These are phyloP conservation scores for Phytophthora nicotianae DNA, from an alignment of 352 stramenopile species.

Conservation along the genomic window DNA sequence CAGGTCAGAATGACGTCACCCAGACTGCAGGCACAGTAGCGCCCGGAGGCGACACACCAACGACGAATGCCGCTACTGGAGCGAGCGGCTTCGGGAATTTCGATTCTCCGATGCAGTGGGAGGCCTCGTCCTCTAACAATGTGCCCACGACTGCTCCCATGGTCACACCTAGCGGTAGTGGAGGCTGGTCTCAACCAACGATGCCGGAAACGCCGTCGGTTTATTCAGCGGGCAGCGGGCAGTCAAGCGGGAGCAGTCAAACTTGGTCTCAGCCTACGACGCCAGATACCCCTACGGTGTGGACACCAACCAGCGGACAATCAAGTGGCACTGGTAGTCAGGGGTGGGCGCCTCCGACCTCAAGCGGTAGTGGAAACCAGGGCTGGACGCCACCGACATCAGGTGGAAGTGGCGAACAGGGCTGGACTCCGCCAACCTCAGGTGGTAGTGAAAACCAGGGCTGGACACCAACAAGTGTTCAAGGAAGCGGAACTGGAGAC, in stretches of 20 bases:
- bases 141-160: not conserved
- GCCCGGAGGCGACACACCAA: not conserved
- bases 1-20: slow-evolving; percentile 4
- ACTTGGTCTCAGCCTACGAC: slow-evolving; percentile 10
- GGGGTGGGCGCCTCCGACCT: not conserved
- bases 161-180: slow-evolving; percentile 6
- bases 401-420: not conserved
- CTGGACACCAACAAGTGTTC: not conserved
- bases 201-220: slow-evolving; percentile 10
- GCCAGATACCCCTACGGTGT: not conserved
- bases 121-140: not conserved
- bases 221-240: slow-evolving; percentile 9
- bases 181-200: slow-evolving; percentile 12
- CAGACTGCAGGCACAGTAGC: slow-evolving; percentile 23
- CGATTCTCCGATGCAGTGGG: slow-evolving; percentile 9
- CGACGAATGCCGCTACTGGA: not conserved
- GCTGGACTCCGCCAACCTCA: not conserved
- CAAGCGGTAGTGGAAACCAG: not conserved
- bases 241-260: slow-evolving; percentile 11
- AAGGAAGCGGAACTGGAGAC: slow-evolving; percentile 1
- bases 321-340: not conserved
- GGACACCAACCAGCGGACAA: slow-evolving; percentile 1
- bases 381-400: not conserved
- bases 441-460: not conserved
- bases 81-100: slow-evolving; percentile 20